Base-by-base conservation (phyloP, 2,329 filamentous ascomycete species). In the Ceratocystis papillata region DNA sequence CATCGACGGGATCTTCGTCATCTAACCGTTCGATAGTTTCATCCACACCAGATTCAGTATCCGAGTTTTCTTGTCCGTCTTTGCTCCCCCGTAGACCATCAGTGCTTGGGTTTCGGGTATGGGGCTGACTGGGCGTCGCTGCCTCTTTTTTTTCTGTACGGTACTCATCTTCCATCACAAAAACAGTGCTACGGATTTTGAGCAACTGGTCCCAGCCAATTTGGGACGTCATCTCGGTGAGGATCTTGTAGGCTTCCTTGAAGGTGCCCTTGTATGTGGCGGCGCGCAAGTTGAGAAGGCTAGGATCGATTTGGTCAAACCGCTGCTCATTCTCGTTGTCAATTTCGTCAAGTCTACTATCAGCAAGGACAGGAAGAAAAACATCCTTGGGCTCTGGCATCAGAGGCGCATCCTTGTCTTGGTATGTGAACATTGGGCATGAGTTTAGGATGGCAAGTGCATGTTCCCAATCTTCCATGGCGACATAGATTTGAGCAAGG, bases 131-230 rank as follows among this genome's bases (percentile, higher is more conserved):
- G 65, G 30, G 22, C 8, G 41, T 45, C 4, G 25, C 76, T 20
- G 78, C 77, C 68, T 87, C 84, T 66, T 89, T 86, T 75, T 89
- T 90, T 77, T 97, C 94, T 66, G 87, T 88, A 62, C 94, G 86
- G 74, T 99, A 99, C 75, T 99, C 94, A 73, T 99, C 94, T 75
- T 99, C 94, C 94, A 99, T 99, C 62, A 99, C 94, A 71, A 99
- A 99, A 1, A 99, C 94, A 69, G 93, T 92, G 77, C 93, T 97
- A 70, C 94, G 84, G 72, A 95, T 96, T 76, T 90, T 95, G 63
- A 99, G 79, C 25, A 99, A 81, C 73, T 96, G 90, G 72, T 99
- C 94, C 94, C 94, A 99, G 48, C 94, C 94, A 71, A 99, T 96
- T 76, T 94, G 93, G 68, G 90, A 87, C 0, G 93, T 96, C 79